Evolutionary conservation across 306 rosid genomes (phyloP).

Genomic region (Myrica gale): DNA sequence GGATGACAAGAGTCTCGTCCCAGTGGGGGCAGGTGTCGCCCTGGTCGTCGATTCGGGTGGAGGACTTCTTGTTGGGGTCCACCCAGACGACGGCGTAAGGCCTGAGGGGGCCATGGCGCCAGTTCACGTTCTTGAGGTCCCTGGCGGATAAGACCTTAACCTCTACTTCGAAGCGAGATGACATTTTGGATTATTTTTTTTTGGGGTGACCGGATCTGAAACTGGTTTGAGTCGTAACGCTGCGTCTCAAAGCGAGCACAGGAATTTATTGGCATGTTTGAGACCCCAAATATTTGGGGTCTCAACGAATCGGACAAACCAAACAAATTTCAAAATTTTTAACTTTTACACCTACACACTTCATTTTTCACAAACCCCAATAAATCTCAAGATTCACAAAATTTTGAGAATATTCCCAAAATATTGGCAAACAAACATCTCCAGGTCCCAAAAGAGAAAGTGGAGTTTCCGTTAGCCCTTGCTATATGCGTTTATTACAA

Average conservation of each 20-base stretch:
- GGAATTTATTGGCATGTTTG: too few relatives aligned
- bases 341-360: too few relatives aligned
- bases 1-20: conserved; percentile 61
- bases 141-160: conserved; percentile 52
- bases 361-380: too few relatives aligned
- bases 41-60: conserved; percentile 46
- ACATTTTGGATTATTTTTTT: conserved; percentile 29
- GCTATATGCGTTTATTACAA: background rate
- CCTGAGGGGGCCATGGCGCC: conserved; percentile 64
- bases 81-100: conserved; percentile 93
- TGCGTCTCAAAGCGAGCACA: background rate
- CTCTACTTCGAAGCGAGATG: conserved; percentile 60
- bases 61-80: conserved; percentile 49
- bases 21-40: conserved; percentile 68
- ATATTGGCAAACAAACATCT: too few relatives aligned
- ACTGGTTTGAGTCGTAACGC: background rate
- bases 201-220: too few relatives aligned
- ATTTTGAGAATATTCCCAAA: too few relatives aligned
- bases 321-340: too few relatives aligned
- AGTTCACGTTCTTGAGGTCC: conserved; percentile 76
- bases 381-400: too few relatives aligned
- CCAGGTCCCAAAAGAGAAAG: background rate
- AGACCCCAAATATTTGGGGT: too few relatives aligned
- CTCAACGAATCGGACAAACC: too few relatives aligned
- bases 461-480: background rate